These are phyloP conservation scores for Syzygium aqueum DNA, from an alignment of 345 rosid species.

Conservation along the genomic window DNA sequence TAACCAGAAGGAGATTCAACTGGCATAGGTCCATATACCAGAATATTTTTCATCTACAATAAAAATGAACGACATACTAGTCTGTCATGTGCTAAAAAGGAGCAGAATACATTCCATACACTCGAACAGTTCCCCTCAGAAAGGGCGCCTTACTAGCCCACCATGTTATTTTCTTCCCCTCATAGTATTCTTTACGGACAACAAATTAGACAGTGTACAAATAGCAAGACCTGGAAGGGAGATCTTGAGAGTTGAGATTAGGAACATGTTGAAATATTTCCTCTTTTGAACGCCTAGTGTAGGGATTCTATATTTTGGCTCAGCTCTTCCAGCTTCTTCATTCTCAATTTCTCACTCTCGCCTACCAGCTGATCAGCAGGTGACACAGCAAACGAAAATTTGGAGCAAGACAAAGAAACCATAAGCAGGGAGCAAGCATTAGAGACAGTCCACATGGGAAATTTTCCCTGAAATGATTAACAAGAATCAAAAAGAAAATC, in stretches of 20 bases:
- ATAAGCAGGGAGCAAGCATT: neutral
- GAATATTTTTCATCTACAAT: neutral
- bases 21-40: neutral
- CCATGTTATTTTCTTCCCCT: neutral
- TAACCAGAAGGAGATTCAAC: neutral
- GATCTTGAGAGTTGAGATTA: neutral
- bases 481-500: neutral
- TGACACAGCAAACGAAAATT: neutral
- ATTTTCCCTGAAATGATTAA: neutral
- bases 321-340: conserved; percentile 89
- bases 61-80: neutral
- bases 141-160: neutral
- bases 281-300: neutral
- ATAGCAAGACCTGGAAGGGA: neutral
- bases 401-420: neutral
- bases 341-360: conserved; percentile 74
- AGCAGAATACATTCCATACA: neutral
- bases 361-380: conserved; percentile 42
- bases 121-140: neutral
- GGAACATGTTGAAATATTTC: neutral
- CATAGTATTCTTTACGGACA: neutral
- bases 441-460: neutral
- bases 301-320: conserved; percentile 55
- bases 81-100: neutral
- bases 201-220: neutral